Evolutionary conservation across 2,329 filamentous ascomycete genomes (phyloP).

Genomic region (Exophiala oligosperma): DNA sequence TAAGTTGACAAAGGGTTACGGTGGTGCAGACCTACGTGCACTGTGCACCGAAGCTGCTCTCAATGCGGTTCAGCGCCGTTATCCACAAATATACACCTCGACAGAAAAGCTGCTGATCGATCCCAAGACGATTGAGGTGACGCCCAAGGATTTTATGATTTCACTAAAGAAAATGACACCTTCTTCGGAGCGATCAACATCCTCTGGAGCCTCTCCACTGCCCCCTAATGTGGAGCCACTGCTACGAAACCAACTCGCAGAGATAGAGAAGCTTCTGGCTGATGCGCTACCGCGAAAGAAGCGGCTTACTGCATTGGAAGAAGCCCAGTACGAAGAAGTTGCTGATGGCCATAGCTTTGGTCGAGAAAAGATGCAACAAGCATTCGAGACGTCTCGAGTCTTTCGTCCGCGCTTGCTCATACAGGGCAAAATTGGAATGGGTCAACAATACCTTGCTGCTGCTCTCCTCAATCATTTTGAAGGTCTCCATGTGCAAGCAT

Average conservation of each 20-base stretch:
- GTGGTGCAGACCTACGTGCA: slow-evolving; percentile 89
- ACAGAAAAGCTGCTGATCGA: slow-evolving; percentile 88
- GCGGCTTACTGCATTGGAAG: slow-evolving; percentile 83
- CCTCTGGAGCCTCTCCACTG: slow-evolving; percentile 78
- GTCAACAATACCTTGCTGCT: slow-evolving; percentile 82
- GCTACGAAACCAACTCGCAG: slow-evolving; percentile 68
- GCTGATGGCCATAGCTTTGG: slow-evolving; percentile 82
- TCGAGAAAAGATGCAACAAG: slow-evolving; percentile 72
- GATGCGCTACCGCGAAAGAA: slow-evolving; percentile 81
- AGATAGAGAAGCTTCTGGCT: slow-evolving; percentile 70
- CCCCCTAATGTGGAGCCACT: slow-evolving; percentile 80
- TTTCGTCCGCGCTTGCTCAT: slow-evolving; percentile 88
- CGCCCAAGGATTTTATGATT: slow-evolving; percentile 94
- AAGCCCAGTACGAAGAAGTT: slow-evolving; percentile 87
- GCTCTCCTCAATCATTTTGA: slow-evolving; percentile 90
- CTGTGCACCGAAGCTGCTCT: slow-evolving; percentile 94
- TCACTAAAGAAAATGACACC: slow-evolving; percentile 95
- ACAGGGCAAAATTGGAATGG: slow-evolving; percentile 82
- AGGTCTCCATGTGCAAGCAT: slow-evolving; percentile 89
- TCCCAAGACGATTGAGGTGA: slow-evolving; percentile 77
- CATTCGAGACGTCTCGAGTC: slow-evolving; percentile 83
- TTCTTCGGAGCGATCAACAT: slow-evolving; percentile 86
- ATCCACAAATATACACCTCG: slow-evolving; percentile 92
- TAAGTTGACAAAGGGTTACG: slow-evolving; percentile 90
- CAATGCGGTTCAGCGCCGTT: slow-evolving; percentile 92